Base-by-base conservation (phyloP, 169 alveolate species). In the Plasmodium malariae region DNA sequence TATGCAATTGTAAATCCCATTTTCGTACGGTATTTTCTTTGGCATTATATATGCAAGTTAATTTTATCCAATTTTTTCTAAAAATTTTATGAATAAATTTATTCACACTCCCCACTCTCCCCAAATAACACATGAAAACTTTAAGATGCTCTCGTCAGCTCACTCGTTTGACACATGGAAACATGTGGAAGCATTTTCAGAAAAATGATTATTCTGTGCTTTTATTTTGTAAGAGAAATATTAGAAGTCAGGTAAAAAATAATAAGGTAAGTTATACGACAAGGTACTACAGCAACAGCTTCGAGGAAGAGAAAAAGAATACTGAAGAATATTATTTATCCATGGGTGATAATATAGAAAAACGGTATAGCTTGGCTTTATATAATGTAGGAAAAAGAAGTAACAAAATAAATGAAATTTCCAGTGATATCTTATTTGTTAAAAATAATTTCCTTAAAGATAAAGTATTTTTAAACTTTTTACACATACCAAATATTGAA, bases 281-380 rank as follows among this genome's bases (percentile, higher is more conserved):
- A 5, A 43, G 32, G 49, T 57, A 34, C 36, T 71, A 45, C 68
- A 71, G 67, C 21, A 60, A n/a, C 17, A 55, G 19, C 12, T 55
- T 28, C n/a, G n/a, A n/a, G n/a, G 4, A 36, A 21, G 63, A 26
- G 48, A 68, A 55, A 78, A 78, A 78, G 37, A 78, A 43, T 26
- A 57, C 3, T 14, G 89, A 55, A 49, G 89, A 76, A 43, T 67
- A 83, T 37, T 83, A 65, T 60, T 43, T 49, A 59, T 59, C 85
- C 30, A 83, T 83, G 91, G 91, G 91, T 0, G 91, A 83, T 45
- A 83, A 83, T 70, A 83, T 83, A 54, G 91, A 83, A 83, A 83
- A 83, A 59, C 32, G 91, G 21, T 83, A 83, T 45, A 83, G 91
- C 32, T 67, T 83, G 67, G 91, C 91, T 6, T 83, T 83, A 67